Base-by-base conservation (phyloP, 169 alveolate genomes). In the Plasmodium relictum region DNA sequence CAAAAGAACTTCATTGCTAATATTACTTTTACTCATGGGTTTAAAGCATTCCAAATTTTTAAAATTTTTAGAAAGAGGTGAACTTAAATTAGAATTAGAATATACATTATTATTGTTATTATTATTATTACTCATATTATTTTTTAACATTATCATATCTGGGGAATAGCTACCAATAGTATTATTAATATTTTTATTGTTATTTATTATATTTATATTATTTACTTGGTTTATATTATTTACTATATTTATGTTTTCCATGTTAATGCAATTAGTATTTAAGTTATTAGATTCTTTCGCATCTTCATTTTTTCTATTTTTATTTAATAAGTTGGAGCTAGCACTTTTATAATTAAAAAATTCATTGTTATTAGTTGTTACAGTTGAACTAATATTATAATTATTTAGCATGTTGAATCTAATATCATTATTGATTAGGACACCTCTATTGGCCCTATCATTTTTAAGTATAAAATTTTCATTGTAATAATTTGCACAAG, bases 381-480 rank as follows among this genome's bases (percentile, higher is more conserved):
- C 18, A 14, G 69, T n/a, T 10, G 45, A 37, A 9, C 73, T 54
- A 45, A 22, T 61, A 31, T 68, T 52, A 20, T 68, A 54, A 42
- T 83, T 83, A 39, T 68, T 83, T 74, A 83, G 44, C 31, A 48
- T 62, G 31, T 54, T 68, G 48, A 68, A 83, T 58, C 91, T 20
- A 10, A 65, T 18, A 59, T 83, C 83, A 48, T 83, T 83, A 61
- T 71, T 71, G 18, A 83, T 56, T 59, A 22, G 52, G 12, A 54
- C 14, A 31, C 66, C 54, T 31, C 85, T 83, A 39, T 61, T 52
- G 10, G 48, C 12, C 7, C 56, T 83, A 42, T 65, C 69, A 68
- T 41, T 68, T 31, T 66, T 68, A 20, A 16, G 56, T 31, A 68
- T 72, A 22, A 83, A 83, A 83, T 83, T 83, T 54, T 83, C 91